Evolutionary conservation across 2,329 filamentous ascomycete genomes (phyloP).

Genomic region (Pseudogymnoascus sp.): DNA sequence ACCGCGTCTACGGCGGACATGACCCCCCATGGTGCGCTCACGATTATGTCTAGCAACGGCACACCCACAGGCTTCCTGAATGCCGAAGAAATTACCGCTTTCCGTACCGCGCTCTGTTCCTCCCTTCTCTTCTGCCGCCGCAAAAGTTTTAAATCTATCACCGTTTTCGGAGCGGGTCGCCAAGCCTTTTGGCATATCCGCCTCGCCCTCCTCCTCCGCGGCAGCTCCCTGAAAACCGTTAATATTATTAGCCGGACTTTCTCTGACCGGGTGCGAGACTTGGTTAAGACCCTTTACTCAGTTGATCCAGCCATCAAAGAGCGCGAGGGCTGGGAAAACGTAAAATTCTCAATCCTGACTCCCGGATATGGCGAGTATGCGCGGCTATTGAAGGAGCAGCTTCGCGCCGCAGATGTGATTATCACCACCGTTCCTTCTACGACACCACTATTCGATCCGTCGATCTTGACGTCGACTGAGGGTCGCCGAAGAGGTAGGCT

Average conservation of each 20-base stretch:
- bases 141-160: constrained; percentile 61
- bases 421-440: constrained; percentile 81
- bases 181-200: constrained; percentile 95
- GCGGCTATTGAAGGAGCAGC: constrained; percentile 59
- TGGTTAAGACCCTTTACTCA: constrained; percentile 41
- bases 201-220: constrained; percentile 66
- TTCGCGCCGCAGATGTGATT: constrained; percentile 68
- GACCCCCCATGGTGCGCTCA: constrained; percentile 49
- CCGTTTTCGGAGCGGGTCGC: constrained; percentile 78
- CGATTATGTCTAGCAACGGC: constrained; percentile 57
- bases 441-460: constrained; percentile 64
- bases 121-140: constrained; percentile 59
- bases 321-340: constrained; percentile 52
- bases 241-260: constrained; percentile 76
- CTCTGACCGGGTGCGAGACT: constrained; percentile 44
- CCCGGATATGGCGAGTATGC: constrained; percentile 60
- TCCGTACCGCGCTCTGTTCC: constrained; percentile 67
- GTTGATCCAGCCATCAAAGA: constrained; percentile 38
- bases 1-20: constrained; percentile 41
- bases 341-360: constrained; percentile 62
- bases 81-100: constrained; percentile 67
- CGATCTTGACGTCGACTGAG: constrained; percentile 63
- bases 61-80: constrained; percentile 60
- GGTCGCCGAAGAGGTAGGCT: constrained; percentile 62
- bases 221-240: constrained; percentile 63